Conservation (phyloP, 352 stramenopile genomes). For the Poterioochromonas sp. region DNA sequence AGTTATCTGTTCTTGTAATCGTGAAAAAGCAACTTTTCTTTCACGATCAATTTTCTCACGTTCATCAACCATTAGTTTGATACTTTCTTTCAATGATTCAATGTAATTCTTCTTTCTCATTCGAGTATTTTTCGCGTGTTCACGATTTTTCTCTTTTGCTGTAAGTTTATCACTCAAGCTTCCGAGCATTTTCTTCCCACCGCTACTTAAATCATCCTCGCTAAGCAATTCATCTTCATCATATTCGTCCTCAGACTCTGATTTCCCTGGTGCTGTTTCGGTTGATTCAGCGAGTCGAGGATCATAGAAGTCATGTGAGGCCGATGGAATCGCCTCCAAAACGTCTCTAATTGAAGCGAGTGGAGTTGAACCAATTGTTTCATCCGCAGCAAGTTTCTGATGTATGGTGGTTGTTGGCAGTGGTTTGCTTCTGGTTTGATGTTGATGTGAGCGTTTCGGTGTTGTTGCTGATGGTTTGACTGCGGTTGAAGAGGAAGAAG, state of each 20-base stretch:
- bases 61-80: slow-evolving; percentile 39
- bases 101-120: slow-evolving; percentile 49
- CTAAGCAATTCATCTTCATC: background rate
- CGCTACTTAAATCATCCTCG: background rate
- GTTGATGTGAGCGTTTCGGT: no score
- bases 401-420: no score
- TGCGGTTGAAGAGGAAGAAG: no score
- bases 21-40: background rate
- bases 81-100: slow-evolving; percentile 43
- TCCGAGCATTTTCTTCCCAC: background rate
- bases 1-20: background rate
- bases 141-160: slow-evolving; percentile 40
- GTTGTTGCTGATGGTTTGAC: no score
- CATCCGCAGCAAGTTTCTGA: no score
- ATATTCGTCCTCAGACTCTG: background rate
- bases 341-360: no score
- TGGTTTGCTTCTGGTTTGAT: no score
- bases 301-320: background rate
- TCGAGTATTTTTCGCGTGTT: slow-evolving; percentile 48
- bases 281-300: background rate
- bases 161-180: background rate
- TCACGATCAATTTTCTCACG: slow-evolving; percentile 34
- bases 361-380: no score
- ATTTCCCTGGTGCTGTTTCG: background rate
- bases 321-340: no score